phyloP scores from a whole-genome alignment of 116 monocot genomes.

The Trichopus zeylanicus region DNA sequence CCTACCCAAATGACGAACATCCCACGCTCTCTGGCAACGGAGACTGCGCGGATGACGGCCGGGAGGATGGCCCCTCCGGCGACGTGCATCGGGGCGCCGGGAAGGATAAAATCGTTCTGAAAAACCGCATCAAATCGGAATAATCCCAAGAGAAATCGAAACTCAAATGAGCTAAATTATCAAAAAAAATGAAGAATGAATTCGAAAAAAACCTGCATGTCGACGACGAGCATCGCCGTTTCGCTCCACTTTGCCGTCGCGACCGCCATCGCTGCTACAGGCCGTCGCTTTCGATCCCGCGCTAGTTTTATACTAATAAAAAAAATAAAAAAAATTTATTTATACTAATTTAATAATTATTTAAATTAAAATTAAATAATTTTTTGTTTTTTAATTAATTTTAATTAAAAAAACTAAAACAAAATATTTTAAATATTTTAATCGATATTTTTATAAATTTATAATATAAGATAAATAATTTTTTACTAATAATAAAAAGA shows the following conservation, averaged over 20 bases:
- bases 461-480: no score
- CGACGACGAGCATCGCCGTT: conserved; percentile 92
- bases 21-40: conserved; percentile 63
- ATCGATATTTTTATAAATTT: no score
- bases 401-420: no score
- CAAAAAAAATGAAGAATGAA: neutral
- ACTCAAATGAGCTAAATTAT: neutral
- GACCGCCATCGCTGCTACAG: neutral
- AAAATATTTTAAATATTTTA: no score
- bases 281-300: no score
- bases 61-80: conserved; percentile 67
- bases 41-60: conserved; percentile 49
- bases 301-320: no score
- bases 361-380: no score
- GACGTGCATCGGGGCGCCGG: conserved; percentile 53
- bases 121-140: neutral
- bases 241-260: conserved; percentile 29
- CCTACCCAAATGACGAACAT: conserved; percentile 69
- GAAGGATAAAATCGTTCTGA: conserved; percentile 87
- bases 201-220: conserved; percentile 59
- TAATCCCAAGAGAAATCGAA: neutral
- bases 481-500: no score
- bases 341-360: no score
- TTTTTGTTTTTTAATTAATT: no score
- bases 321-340: no score